phyloP scores from a whole-genome alignment of 805 yeast species.

The Saccharomycodes ludwigii region DNA sequence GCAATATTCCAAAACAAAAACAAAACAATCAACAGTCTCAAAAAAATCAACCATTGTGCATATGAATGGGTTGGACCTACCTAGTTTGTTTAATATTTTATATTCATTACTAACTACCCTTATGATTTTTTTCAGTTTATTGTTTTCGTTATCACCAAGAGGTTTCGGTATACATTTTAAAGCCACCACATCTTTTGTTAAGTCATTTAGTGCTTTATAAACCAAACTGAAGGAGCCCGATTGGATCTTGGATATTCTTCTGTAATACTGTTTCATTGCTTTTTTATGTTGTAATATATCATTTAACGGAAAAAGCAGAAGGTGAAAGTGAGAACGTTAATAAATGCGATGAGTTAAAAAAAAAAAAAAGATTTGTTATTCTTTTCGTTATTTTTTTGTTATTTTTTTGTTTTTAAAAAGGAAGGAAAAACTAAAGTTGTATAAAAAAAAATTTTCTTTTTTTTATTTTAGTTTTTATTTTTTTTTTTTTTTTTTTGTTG shows the following conservation, averaged over 20 bases:
- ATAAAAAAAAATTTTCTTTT: too few species aligned
- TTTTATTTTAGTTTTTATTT: too few species aligned
- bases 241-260: slow-evolving; percentile 14
- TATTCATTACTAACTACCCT: slow-evolving; percentile 14
- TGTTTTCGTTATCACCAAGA: slow-evolving; percentile 1
- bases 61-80: slow-evolving; percentile 35
- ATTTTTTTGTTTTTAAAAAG: too few species aligned
- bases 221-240: slow-evolving; percentile 24
- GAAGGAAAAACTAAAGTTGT: too few species aligned
- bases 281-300: neutral
- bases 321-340: too few species aligned
- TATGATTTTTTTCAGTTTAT: slow-evolving; percentile 5
- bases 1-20: slow-evolving; percentile 56
- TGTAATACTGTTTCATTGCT: slow-evolving; percentile 8
- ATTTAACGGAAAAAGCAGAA: too few species aligned
- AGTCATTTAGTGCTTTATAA: slow-evolving; percentile 17
- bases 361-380: too few species aligned
- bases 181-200: slow-evolving; percentile 16
- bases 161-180: slow-evolving; percentile 18
- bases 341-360: too few species aligned
- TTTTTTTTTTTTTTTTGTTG: too few species aligned
- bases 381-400: too few species aligned
- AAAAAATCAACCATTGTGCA: slow-evolving; percentile 47
- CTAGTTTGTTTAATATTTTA: slow-evolving; percentile 27
- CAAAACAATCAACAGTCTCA: slow-evolving; percentile 38